Conservation (phyloP, 2,329 filamentous ascomycete species). For the Elsinoe australis region DNA sequence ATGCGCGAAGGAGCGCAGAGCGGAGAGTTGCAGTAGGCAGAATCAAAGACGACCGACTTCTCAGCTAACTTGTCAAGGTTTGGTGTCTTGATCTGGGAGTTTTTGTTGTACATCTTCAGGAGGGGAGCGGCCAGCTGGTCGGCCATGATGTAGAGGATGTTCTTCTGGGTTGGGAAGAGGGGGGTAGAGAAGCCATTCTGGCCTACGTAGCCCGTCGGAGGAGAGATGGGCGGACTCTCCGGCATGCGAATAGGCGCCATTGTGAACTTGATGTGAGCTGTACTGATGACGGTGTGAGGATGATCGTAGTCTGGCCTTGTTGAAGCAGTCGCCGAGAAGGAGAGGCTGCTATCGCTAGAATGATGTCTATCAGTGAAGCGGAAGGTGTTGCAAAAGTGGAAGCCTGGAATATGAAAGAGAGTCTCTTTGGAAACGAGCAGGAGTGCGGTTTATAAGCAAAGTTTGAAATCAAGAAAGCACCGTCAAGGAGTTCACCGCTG, state of each 20-base stretch:
- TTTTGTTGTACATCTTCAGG: slow-evolving; percentile 83
- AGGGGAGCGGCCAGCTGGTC: slow-evolving; percentile 88
- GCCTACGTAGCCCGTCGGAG: slow-evolving; percentile 32
- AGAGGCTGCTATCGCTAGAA: slow-evolving; percentile 3
- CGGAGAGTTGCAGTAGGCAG: slow-evolving; percentile 87
- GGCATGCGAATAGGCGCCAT: slow-evolving; percentile 13
- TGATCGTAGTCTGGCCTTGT: not conserved
- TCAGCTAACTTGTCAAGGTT: slow-evolving; percentile 77
- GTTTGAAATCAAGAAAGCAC: not conserved
- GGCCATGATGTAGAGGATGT: slow-evolving; percentile 92
- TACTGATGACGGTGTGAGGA: not conserved
- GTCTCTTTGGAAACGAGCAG: not conserved
- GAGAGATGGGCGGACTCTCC: slow-evolving; percentile 31
- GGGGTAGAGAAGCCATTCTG: slow-evolving; percentile 35
- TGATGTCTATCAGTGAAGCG: slow-evolving; percentile 6
- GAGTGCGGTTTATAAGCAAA: slow-evolving; percentile 10
- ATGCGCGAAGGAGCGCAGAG: slow-evolving; percentile 89
- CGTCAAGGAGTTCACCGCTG: slow-evolving; percentile 11
- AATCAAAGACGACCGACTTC: slow-evolving; percentile 81
- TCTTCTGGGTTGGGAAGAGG: slow-evolving; percentile 48
- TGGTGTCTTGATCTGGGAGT: slow-evolving; percentile 85
- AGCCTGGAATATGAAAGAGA: not conserved
- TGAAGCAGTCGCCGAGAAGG: not conserved
- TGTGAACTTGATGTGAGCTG: slow-evolving; percentile 2
- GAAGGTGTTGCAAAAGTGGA: not conserved